Conservation (phyloP, 2,329 filamentous ascomycete species). For the Ascochyta rabiei region DNA sequence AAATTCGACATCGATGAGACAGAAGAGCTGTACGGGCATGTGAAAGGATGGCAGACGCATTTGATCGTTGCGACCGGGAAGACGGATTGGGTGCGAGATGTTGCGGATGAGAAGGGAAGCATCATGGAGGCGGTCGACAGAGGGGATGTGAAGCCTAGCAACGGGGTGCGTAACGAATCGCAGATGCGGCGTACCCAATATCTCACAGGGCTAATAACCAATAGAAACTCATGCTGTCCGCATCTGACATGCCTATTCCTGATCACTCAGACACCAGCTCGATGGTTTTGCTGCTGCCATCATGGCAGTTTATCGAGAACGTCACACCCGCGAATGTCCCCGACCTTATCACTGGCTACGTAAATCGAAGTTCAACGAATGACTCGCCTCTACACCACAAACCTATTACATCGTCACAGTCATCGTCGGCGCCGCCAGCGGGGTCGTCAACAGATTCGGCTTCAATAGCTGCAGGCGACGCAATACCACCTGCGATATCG, state of each 20-base stretch:
- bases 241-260: slow-evolving; percentile 87
- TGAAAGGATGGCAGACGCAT: slow-evolving; percentile 89
- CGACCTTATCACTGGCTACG: slow-evolving; percentile 71
- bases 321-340: slow-evolving; percentile 78
- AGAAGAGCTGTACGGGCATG: slow-evolving; percentile 81
- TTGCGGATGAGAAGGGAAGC: slow-evolving; percentile 75
- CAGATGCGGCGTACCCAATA: too few relatives aligned
- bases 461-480: slow-evolving; percentile 24
- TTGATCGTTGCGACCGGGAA: slow-evolving; percentile 93
- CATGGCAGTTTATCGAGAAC: slow-evolving; percentile 82
- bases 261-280: slow-evolving; percentile 68
- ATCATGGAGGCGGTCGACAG: slow-evolving; percentile 61
- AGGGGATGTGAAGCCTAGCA: slow-evolving; percentile 63
- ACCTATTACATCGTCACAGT: not conserved
- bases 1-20: slow-evolving; percentile 73
- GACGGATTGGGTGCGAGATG: slow-evolving; percentile 90
- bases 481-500: slow-evolving; percentile 36
- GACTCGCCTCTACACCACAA: slow-evolving; percentile 61
- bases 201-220: not conserved
- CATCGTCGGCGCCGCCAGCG: slow-evolving; percentile 18
- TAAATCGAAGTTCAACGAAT: slow-evolving; percentile 77
- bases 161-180: slow-evolving; percentile 64
- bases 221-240: slow-evolving; percentile 86
- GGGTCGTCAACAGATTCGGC: slow-evolving; percentile 21
- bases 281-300: slow-evolving; percentile 80